Base-by-base conservation (phyloP, 1,139 yeast genomes). In the Lodderomyces pseudojiufengensis region DNA sequence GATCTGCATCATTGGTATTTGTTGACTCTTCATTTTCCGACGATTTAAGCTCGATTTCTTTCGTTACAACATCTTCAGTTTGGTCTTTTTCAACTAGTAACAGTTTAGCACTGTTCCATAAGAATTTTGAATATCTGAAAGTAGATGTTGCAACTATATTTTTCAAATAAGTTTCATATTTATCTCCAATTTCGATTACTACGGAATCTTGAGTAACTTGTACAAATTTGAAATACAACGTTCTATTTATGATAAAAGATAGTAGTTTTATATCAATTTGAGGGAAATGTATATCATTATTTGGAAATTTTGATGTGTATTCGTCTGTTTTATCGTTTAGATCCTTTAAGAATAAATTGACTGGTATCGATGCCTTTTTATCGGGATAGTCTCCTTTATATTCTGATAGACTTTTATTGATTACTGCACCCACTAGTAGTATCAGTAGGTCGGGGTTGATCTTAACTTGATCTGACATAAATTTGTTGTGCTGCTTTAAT, bases 41-140 rank as follows among this genome's bases (percentile, higher is more conserved):
- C 14, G 6, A 18, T 18, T 18, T 7, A n/a, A n/a, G n/a, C n/a
- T 8, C 24, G 24, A 10, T 15, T 3, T 3, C 29, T 21, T 29
- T 34, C 18, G n/a, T 16, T 8, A 24, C 15, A 20, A 24, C 35
- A 26, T 9, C 22, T 25, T 29, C 31, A 7, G 20, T 38, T 28
- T 27, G 24, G 16, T 27, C 31, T 26, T 24, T 24, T 24, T 3
- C 22, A 11, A 3, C 24, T 27, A 46, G 42, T 37, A 61, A 46
- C 29, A 58, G 65, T 37, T 59, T 59, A 18, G 64, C 52, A 37
- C 55, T 50, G 31, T 53, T 55, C 18, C 59, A 40, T 37, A 65
- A 48, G 27, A 48, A 45, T 26, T 49, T 47, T 2, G 60, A 48
- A 39, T 65, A 63, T 22, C 48, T 42, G 35, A 49, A 43, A 0